phyloP scores from a whole-genome alignment of 2,329 filamentous ascomycete species.

The Clarireedia sp. region DNA sequence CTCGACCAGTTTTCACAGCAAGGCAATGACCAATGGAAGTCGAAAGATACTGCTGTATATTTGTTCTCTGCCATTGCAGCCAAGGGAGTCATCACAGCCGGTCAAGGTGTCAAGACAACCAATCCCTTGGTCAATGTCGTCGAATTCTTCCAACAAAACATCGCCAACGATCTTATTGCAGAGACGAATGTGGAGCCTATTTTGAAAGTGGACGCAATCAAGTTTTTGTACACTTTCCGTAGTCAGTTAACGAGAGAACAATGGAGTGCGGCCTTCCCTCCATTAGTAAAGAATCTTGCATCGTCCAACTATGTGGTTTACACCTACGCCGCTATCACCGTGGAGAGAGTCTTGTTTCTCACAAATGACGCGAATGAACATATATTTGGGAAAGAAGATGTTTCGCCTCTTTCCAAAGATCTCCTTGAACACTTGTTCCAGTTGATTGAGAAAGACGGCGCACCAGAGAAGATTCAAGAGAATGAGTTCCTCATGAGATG shows the following conservation, averaged over 20 bases:
- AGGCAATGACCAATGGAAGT: conserved; percentile 72
- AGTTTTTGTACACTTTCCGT: conserved; percentile 94
- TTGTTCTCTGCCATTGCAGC: conserved; percentile 91
- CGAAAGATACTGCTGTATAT: conserved; percentile 97
- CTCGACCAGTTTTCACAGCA: conserved; percentile 65
- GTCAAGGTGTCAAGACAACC: conserved; percentile 82
- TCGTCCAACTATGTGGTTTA: conserved; percentile 94
- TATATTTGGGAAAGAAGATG: conserved; percentile 71
- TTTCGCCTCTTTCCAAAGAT: conserved; percentile 76
- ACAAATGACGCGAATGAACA: conserved; percentile 67
- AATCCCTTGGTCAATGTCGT: conserved; percentile 85
- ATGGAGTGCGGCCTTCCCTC: conserved; percentile 82
- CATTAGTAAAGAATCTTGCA: conserved; percentile 83
- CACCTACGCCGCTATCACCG: conserved; percentile 91
- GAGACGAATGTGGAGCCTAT: conserved; percentile 66
- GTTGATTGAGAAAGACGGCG: conserved; percentile 75
- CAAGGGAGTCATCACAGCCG: conserved; percentile 79
- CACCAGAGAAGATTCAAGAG: conserved; percentile 90
- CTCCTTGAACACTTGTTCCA: conserved; percentile 85
- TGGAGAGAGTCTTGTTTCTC: conserved; percentile 87
- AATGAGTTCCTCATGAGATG: conserved; percentile 99
- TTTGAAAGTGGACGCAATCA: conserved; percentile 94
- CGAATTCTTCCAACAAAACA: conserved; percentile 88
- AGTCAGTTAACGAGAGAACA: conserved; percentile 87
- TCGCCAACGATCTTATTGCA: conserved; percentile 80